Conservation (phyloP, 495 filamentous ascomycete species). For the Elaphomyces granulatus region DNA sequence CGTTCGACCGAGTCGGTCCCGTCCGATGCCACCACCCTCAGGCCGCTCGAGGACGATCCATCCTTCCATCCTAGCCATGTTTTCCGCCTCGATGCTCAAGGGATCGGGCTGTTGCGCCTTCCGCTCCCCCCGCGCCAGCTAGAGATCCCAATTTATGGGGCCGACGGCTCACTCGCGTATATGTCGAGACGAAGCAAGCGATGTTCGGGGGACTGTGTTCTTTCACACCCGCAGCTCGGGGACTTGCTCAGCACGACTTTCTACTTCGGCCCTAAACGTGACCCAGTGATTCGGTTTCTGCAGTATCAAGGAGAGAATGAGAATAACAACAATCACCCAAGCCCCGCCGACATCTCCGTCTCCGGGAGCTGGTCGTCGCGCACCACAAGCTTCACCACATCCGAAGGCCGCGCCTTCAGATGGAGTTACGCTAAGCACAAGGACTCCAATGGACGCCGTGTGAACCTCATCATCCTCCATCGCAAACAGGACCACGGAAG, state of each 20-base stretch:
- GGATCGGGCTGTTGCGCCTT: conserved; percentile 28
- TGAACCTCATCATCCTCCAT: conserved; percentile 23
- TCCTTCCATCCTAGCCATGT: conserved; percentile 22
- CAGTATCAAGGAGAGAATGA: conserved; percentile 5
- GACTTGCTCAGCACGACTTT: conserved; percentile 31
- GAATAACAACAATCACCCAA: conserved; percentile 2
- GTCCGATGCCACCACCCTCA: not conserved
- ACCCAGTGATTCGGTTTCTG: conserved; percentile 16
- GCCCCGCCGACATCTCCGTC: conserved; percentile 20
- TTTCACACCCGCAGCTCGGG: conserved; percentile 13
- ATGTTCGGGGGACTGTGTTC: conserved; percentile 28
- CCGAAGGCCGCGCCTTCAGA: conserved; percentile 23
- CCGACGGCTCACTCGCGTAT: conserved; percentile 23
- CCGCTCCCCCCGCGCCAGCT: conserved; percentile 27
- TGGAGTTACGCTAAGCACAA: conserved; percentile 34
- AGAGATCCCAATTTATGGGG: conserved; percentile 30
- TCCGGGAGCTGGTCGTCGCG: conserved; percentile 22
- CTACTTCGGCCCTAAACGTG: conserved; percentile 32
- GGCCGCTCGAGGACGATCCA: not conserved
- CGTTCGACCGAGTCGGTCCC: too few relatives aligned
- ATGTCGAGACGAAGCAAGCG: conserved; percentile 27
- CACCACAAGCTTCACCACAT: conserved; percentile 19
- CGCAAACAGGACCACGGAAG: conserved; percentile 4
- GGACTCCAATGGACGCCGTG: conserved; percentile 16
- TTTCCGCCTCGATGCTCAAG: conserved; percentile 32